Percentiles rank a stretch among this genome's conserved stretches.
These are phyloP conservation scores for Corymbia calophylla DNA, from an alignment of 441 rosid species.

Conservation along the genomic window DNA sequence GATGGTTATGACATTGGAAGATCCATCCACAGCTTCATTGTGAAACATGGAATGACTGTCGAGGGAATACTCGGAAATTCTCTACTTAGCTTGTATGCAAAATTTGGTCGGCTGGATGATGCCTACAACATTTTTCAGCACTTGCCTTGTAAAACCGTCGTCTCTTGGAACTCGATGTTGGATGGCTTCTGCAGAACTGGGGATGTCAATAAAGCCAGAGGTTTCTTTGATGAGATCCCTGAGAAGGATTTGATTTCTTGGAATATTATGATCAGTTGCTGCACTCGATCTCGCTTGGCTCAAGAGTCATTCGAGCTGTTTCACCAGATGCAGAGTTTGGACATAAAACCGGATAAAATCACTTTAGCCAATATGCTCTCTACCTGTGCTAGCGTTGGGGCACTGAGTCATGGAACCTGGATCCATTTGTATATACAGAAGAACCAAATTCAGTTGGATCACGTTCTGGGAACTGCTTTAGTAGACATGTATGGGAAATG, in stretches of 20 bases:
- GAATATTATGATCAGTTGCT: not conserved
- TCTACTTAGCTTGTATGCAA: not conserved
- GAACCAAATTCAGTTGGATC: not conserved
- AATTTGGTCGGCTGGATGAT: not conserved
- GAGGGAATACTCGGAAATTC: conserved; percentile 22
- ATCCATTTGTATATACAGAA: not conserved
- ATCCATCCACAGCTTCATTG: not conserved
- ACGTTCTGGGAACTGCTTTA: not conserved
- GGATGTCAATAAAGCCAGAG: not conserved
- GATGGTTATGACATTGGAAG: not conserved
- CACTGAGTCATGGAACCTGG: not conserved
- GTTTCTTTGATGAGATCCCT: not conserved
- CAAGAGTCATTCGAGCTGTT: not conserved
- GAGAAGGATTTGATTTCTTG: not conserved
- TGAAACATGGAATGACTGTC: conserved; percentile 9
- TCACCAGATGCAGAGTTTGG: not conserved
- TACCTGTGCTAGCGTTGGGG: not conserved
- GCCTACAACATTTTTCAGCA: not conserved
- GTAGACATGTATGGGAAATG: not conserved
- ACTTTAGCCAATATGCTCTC: not conserved
- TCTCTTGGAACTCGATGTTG: conserved; percentile 21
- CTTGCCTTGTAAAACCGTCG: conserved; percentile 9
- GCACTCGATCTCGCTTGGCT: not conserved
- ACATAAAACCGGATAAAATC: not conserved
- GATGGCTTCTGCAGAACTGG: conserved; percentile 8